Evolutionary conservation across 202 grass and related monocot genomes (phyloP), one percentile per base, ranked within the genome.

Genomic region (Elaeis oleifera): DNA sequence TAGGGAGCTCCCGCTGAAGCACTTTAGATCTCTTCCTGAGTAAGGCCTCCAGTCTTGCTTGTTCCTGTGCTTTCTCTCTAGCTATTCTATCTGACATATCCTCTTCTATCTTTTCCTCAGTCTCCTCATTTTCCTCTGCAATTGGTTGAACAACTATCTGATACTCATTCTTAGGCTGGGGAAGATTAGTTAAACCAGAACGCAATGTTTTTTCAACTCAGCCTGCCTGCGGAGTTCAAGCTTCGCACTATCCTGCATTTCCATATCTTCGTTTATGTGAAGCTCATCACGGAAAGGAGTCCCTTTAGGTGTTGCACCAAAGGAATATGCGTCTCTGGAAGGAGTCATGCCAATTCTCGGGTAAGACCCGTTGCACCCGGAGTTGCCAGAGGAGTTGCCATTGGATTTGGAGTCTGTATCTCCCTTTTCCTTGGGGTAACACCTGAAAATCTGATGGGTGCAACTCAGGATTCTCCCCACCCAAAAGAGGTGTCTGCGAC

Each of bases 1-100:
- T 87, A 57, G 90, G 86, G 31, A 95, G 74, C 57, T 80, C 84
- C 72, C 83, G 82, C 75, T 90, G 86, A 59, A 95, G 82, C 23
- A 95, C 90, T 81, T 90, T 90, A 16, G 81, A 95, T 65, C 86
- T 90, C 76, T 90, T 95, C 59, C 86, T 90, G 24, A 87, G 83
- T 56, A 95, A 79, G 11, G 72, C 86, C 14, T 95, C 83, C 24
- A 79, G 72, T 76, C 78, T 84, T 54, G 71, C 78, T 61, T 84
- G 81, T 71, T 86, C 86, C 31, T 95, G 78, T 65, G 80, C 85
- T 79, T 62, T 84, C 64, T 87, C 71, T 71, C 86, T 80, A 55
- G 83, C 83, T 64, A 82, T 65, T 70, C 50, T 82, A 53, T 87
- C 83, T 52, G 83, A 84, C 86, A 95, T 95, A 32, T 95, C 86